phyloP scores from a whole-genome alignment of 495 filamentous ascomycete genomes.

The Neurospora sp. region DNA sequence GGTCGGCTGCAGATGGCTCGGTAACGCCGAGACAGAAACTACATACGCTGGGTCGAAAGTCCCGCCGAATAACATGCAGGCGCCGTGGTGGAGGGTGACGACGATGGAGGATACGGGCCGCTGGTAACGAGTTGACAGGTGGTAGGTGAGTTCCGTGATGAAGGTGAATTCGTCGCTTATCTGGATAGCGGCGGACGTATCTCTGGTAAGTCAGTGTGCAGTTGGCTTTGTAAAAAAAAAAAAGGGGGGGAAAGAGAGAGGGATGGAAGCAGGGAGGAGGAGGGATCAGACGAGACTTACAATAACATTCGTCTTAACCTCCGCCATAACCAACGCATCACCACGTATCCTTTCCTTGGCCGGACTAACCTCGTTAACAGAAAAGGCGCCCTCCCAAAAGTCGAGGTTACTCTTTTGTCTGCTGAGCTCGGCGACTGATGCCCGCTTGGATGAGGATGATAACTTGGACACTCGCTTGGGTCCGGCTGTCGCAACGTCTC shows the following conservation, averaged over 20 bases:
- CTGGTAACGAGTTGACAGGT: conserved; percentile 63
- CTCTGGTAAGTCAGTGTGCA: no score
- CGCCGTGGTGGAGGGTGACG: conserved; percentile 62
- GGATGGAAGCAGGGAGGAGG: background rate
- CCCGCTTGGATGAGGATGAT: background rate
- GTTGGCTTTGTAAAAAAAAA: no score
- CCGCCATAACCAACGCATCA: conserved; percentile 65
- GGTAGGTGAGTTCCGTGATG: conserved; percentile 56
- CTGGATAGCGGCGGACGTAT: conserved; percentile 21
- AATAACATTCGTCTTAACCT: conserved; percentile 75
- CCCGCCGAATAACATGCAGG: conserved; percentile 63
- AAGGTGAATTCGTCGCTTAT: conserved; percentile 59
- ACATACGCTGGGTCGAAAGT: conserved; percentile 71
- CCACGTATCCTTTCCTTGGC: conserved; percentile 48
- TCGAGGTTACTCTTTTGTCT: conserved; percentile 31
- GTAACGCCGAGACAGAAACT: conserved; percentile 64
- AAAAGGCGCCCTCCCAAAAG: conserved; percentile 40
- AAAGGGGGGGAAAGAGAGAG: no score
- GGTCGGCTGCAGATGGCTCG: conserved; percentile 55
- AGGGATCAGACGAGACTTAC: conserved; percentile 36
- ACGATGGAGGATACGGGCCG: conserved; percentile 60
- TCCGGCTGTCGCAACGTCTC: conserved; percentile 14
- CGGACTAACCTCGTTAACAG: conserved; percentile 23
- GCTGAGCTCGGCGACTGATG: conserved; percentile 21
- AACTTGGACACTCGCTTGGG: conserved; percentile 15